Evolutionary conservation across 257 asterid genomes (phyloP).

Genomic region (Anisodus acutangulus): DNA sequence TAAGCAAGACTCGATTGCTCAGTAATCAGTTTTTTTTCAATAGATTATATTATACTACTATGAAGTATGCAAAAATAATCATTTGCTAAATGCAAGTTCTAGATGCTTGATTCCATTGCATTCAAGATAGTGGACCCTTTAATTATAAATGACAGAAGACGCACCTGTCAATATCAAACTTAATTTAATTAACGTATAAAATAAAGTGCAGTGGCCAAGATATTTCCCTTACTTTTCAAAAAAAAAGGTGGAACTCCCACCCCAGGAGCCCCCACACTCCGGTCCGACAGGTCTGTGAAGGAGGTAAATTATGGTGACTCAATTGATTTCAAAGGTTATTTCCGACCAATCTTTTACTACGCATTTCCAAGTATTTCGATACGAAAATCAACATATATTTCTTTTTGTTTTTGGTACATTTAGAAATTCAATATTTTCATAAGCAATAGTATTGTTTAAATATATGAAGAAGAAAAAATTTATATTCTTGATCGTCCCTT

Average conservation of each 20-base stretch:
- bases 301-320: too few species aligned
- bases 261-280: too few species aligned
- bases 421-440: not conserved
- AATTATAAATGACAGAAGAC: not conserved
- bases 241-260: too few species aligned
- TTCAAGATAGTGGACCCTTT: conserved; percentile 32
- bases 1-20: not conserved
- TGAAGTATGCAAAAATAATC: not conserved
- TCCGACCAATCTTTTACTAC: not conserved
- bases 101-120: conserved; percentile 29
- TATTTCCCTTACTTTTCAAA: conserved; percentile 24
- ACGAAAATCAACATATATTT: not conserved
- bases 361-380: not conserved
- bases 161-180: not conserved
- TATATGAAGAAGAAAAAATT: not conserved
- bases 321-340: too few species aligned
- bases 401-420: too few species aligned
- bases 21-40: not conserved
- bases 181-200: too few species aligned
- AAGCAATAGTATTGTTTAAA: not conserved
- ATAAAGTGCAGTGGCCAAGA: conserved; percentile 26
- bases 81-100: conserved; percentile 31
- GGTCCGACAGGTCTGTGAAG: too few species aligned
- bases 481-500: not conserved
- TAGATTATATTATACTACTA: not conserved